Base-by-base conservation (phyloP, 2,329 filamentous ascomycete genomes). In the Pleomassaria siparia region DNA sequence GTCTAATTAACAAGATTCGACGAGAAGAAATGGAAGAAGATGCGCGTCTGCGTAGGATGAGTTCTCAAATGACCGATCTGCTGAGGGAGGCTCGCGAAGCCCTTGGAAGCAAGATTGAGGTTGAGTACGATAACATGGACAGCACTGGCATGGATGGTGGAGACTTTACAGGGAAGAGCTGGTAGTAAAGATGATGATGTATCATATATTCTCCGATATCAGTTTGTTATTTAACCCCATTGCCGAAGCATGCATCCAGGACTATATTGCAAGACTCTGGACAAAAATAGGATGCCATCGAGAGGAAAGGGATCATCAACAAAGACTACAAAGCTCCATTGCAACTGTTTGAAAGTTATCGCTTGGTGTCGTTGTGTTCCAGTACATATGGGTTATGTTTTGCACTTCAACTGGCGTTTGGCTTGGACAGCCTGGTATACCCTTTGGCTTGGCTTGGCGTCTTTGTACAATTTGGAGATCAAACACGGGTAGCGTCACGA, bases 81-180 rank as follows among this genome's bases (percentile, higher is more conserved):
- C 95, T 99, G 45, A 80, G 85, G 2, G 87, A 97, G 70, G 94
- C 91, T 0, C 87, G 87, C 59, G 87, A 94, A 69, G 94, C 94
- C 1, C 73, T 99, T 15, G 91, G 76, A 6, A 75, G 71, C 16
- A 76, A 72, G 49, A 62, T 74, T 22, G 68, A 73, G 24, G 54
- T 72, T 13, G 71, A 75, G 32, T 55, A 60, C 30, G 51, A 58
- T 10, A 50, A 47, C 33, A 41, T 50, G 45, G 59, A 64, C 25
- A 63, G 67, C 20, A 63, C 65, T 29, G 64, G 58, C 47, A 56
- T 58, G 13, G 63, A 67, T 18, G n/a, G n/a, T n/a, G n/a, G n/a
- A n/a, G n/a, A n/a, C n/a, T n/a, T n/a, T n/a, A n/a, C n/a, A n/a
- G n/a, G n/a, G n/a, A 15, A 28, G 37, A 40, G 37, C 22, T 37